phyloP scores from a whole-genome alignment of 352 stramenopile species.

The Globisporangium mamillatum region DNA sequence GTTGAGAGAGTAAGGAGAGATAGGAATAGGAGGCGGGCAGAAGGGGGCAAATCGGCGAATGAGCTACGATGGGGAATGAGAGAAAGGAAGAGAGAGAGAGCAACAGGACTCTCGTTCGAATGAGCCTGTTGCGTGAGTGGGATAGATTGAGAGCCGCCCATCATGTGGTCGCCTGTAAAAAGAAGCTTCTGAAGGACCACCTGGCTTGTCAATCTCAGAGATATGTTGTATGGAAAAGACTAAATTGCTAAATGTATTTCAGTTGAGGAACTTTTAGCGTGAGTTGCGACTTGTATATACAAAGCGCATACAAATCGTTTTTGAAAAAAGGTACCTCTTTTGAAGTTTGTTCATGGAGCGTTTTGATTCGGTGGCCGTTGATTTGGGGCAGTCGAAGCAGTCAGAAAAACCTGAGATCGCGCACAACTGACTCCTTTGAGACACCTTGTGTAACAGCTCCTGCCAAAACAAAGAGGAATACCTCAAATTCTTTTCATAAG shows the following conservation, averaged over 20 bases:
- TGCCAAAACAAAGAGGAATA: not conserved
- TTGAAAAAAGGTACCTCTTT: too few species aligned
- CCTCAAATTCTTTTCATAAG: too few species aligned
- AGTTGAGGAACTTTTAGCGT: not conserved
- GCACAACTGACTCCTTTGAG: too few species aligned
- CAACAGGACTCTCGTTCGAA: not conserved
- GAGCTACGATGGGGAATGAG: not conserved
- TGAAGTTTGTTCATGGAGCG: too few species aligned
- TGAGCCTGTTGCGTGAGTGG: not conserved
- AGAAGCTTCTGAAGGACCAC: conserved; percentile 11
- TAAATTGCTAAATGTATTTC: not conserved
- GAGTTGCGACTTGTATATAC: too few species aligned
- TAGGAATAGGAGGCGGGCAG: not conserved
- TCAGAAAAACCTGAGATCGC: too few species aligned
- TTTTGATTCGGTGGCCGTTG: too few species aligned
- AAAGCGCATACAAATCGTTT: too few species aligned
- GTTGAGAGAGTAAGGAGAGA: not conserved
- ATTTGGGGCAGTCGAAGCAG: too few species aligned
- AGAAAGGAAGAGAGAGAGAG: not conserved
- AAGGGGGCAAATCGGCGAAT: conserved; percentile 18
- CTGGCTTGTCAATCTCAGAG: conserved; percentile 1
- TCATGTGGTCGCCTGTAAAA: too few species aligned
- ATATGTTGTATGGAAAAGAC: not conserved
- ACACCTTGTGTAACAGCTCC: not conserved
- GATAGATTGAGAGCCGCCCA: not conserved